These are phyloP conservation scores for Pseudopediastrum boryanum DNA, from an alignment of 139 green algal genomes.

Conservation along the genomic window DNA sequence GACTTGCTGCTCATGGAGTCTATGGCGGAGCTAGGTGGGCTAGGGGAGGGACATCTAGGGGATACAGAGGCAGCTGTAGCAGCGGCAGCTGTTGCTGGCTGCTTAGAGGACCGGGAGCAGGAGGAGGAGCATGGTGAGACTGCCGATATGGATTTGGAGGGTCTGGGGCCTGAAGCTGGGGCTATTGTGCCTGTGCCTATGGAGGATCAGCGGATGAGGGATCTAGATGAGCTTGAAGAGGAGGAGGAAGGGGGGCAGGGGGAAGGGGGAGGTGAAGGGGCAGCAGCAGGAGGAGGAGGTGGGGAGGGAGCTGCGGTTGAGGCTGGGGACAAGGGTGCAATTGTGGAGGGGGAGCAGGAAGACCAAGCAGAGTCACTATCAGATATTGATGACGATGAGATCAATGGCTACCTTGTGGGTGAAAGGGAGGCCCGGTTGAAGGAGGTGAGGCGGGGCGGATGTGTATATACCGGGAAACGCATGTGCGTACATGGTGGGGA, in stretches of 20 bases:
- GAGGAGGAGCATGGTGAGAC: background rate
- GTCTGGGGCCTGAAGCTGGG: background rate
- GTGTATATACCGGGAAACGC: too few relatives aligned
- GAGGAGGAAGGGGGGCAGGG: constrained; percentile 20
- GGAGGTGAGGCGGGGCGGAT: background rate
- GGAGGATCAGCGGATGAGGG: background rate
- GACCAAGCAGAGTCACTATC: too few relatives aligned
- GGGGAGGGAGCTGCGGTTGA: background rate
- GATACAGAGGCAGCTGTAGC: too few relatives aligned
- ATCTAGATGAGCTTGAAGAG: constrained; percentile 1
- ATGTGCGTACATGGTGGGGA: too few relatives aligned
- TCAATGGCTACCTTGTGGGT: constrained; percentile 25
- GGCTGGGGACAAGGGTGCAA: background rate
- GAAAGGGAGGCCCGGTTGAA: constrained; percentile 43
- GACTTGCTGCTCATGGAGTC: too few relatives aligned
- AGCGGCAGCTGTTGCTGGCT: too few relatives aligned
- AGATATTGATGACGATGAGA: constrained; percentile 36
- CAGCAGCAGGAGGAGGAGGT: constrained; percentile 19
- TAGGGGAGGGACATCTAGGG: too few relatives aligned
- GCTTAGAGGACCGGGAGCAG: background rate
- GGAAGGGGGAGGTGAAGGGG: constrained; percentile 20
- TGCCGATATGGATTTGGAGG: too few relatives aligned
- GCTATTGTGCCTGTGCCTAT: background rate
- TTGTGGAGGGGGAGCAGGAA: background rate
- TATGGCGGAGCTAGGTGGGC: too few relatives aligned